These are phyloP conservation scores for Blastobotrys robertii DNA, from an alignment of 805 yeast genomes.

Conservation along the genomic window DNA sequence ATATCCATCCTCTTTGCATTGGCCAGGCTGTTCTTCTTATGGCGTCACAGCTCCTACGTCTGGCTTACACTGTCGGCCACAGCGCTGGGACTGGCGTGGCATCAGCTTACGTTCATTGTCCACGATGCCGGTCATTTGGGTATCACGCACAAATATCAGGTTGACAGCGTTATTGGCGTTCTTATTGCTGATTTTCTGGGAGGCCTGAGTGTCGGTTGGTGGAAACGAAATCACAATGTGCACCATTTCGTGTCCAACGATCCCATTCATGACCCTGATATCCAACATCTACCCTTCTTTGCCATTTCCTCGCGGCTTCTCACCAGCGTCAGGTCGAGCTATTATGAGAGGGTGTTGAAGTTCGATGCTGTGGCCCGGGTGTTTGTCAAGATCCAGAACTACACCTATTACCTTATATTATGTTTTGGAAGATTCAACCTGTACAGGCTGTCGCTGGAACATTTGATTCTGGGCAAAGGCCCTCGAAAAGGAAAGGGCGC, in stretches of 20 bases:
- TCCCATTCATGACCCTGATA: conserved; percentile 90
- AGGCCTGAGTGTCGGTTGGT: conserved; percentile 89
- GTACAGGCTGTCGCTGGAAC: conserved; percentile 72
- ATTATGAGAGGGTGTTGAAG: conserved; percentile 57
- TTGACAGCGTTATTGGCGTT: conserved; percentile 68
- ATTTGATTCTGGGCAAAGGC: conserved; percentile 64
- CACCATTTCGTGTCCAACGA: conserved; percentile 88
- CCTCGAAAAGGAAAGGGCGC: conserved; percentile 78
- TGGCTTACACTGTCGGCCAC: conserved; percentile 50
- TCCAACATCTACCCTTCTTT: conserved; percentile 85
- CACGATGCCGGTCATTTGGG: conserved; percentile 88
- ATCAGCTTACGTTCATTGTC: conserved; percentile 76
- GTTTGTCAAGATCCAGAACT: conserved; percentile 55
- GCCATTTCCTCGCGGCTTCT: conserved; percentile 71
- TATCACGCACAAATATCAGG: conserved; percentile 68
- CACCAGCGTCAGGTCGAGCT: conserved; percentile 65
- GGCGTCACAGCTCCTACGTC: conserved; percentile 2
- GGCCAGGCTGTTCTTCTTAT: conserved; percentile 37
- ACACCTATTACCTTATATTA: conserved; percentile 66
- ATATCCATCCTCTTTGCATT: conserved; percentile 44
- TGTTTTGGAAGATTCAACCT: conserved; percentile 80
- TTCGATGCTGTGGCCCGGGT: conserved; percentile 56
- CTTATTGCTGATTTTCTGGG: conserved; percentile 70
- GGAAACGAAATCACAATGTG: conserved; percentile 91
- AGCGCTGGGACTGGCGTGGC: conserved; percentile 72